Conservation (phyloP, 2,329 filamentous ascomycete genomes). For the Aspergillus japonicus region DNA sequence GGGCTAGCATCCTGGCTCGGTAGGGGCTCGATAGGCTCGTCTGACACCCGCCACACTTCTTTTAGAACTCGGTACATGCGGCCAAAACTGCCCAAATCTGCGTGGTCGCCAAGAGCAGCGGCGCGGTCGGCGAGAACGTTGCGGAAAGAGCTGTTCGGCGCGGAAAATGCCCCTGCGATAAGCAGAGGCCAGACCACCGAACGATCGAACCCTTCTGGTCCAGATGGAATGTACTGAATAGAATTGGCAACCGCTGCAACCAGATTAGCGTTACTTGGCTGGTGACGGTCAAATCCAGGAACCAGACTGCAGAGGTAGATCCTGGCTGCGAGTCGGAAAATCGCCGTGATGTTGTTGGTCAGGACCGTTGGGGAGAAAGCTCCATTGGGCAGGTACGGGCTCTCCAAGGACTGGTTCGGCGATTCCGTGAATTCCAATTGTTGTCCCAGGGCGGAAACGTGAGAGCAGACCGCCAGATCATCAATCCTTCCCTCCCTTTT, state of each 20-base stretch:
- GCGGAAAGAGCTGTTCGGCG: conserved; percentile 72
- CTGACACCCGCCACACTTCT: conserved; percentile 77
- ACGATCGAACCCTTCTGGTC: conserved; percentile 80
- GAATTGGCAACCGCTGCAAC: conserved; percentile 74
- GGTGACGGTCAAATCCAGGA: conserved; percentile 76
- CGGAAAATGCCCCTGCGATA: conserved; percentile 76
- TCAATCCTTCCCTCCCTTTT: conserved; percentile 77
- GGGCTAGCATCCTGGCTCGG: conserved; percentile 12
- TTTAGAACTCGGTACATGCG: conserved; percentile 74
- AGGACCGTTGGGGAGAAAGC: conserved; percentile 77
- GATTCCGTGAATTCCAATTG: conserved; percentile 81
- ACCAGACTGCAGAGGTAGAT: conserved; percentile 97
- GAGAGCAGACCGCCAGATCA: conserved; percentile 80
- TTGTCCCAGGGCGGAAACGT: conserved; percentile 82
- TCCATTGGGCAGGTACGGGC: conserved; percentile 61
- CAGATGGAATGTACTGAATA: conserved; percentile 78
- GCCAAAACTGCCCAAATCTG: conserved; percentile 80
- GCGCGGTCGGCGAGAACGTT: conserved; percentile 73
- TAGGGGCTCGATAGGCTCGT: conserved; percentile 49
- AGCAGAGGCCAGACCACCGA: conserved; percentile 92
- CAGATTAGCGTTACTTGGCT: conserved; percentile 71
- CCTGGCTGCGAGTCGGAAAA: conserved; percentile 88
- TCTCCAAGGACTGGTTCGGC: conserved; percentile 59
- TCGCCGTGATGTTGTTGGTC: conserved; percentile 80
- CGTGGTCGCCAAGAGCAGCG: conserved; percentile 70